phyloP scores from a whole-genome alignment of 768 basidiomycete genomes.

The Suillus luteus region DNA sequence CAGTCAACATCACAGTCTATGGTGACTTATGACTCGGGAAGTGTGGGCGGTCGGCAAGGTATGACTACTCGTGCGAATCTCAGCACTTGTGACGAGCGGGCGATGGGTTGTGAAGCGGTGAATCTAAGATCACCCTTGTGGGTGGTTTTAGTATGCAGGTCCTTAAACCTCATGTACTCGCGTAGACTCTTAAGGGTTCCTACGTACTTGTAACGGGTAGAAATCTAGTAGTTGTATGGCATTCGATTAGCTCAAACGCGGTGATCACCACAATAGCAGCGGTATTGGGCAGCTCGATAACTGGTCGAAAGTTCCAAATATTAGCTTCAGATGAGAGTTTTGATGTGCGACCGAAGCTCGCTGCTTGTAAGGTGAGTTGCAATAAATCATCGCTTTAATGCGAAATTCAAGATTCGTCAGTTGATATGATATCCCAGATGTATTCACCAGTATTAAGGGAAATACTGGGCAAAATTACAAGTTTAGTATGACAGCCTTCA shows the following conservation, averaged over 20 bases:
- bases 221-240: neutral
- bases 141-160: neutral
- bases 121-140: neutral
- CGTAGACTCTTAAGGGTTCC: neutral
- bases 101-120: neutral
- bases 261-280: neutral
- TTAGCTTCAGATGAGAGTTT: neutral
- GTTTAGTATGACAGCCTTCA: neutral
- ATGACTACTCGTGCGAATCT: neutral
- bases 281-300: neutral
- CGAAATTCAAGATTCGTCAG: neutral
- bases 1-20: slow-evolving; percentile 6
- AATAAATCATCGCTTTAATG: neutral
- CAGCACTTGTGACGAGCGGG: neutral
- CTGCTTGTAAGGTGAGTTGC: neutral
- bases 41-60: neutral
- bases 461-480: slow-evolving; percentile 5
- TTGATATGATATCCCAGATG: neutral
- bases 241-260: neutral
- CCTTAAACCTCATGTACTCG: neutral
- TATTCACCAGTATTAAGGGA: neutral
- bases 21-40: neutral
- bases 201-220: neutral
- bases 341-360: neutral
- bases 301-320: neutral